A percentile compares a stretch with the other conserved stretches of the same genome.
Evolutionary conservation across 805 yeast genomes (phyloP).

Genomic region (Saccharomycopsis sp.): DNA sequence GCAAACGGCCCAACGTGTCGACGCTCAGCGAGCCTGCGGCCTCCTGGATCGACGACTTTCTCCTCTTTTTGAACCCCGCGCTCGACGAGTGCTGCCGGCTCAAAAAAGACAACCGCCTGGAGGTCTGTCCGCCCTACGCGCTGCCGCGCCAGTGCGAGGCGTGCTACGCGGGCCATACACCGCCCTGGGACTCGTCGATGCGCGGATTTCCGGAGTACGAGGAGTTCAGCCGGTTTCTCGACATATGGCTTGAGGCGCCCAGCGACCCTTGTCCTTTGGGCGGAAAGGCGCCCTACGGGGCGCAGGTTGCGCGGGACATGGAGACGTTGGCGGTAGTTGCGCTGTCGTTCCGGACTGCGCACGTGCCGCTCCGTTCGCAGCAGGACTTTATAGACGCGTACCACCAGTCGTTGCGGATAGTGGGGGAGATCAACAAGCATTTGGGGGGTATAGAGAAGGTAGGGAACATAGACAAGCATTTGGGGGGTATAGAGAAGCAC

Average conservation of each 20-base stretch:
- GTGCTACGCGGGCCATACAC: slow-evolving; percentile 56
- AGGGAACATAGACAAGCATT: no score
- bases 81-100: slow-evolving; percentile 81
- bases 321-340: slow-evolving; percentile 38
- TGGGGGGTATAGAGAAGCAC: no score
- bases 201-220: slow-evolving; percentile 70
- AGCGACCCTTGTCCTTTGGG: slow-evolving; percentile 93
- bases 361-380: slow-evolving; percentile 74
- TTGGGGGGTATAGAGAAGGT: slow-evolving; percentile 26
- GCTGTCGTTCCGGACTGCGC: slow-evolving; percentile 74
- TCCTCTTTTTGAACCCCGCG: slow-evolving; percentile 80
- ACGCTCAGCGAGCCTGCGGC: slow-evolving; percentile 78
- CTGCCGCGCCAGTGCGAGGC: slow-evolving; percentile 67
- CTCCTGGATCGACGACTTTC: slow-evolving; percentile 88
- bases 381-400: slow-evolving; percentile 78
- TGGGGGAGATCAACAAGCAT: slow-evolving; percentile 41
- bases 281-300: slow-evolving; percentile 86
- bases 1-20: slow-evolving; percentile 54
- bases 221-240: slow-evolving; percentile 64
- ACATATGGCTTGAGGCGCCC: slow-evolving; percentile 76
- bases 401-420: slow-evolving; percentile 60
- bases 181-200: slow-evolving; percentile 67
- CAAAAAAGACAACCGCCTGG: slow-evolving; percentile 43
- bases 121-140: slow-evolving; percentile 60
- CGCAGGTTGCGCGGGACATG: slow-evolving; percentile 43